Evolutionary conservation across 2,329 filamentous ascomycete genomes (phyloP).

Genomic region (Colletotrichum siamense): DNA sequence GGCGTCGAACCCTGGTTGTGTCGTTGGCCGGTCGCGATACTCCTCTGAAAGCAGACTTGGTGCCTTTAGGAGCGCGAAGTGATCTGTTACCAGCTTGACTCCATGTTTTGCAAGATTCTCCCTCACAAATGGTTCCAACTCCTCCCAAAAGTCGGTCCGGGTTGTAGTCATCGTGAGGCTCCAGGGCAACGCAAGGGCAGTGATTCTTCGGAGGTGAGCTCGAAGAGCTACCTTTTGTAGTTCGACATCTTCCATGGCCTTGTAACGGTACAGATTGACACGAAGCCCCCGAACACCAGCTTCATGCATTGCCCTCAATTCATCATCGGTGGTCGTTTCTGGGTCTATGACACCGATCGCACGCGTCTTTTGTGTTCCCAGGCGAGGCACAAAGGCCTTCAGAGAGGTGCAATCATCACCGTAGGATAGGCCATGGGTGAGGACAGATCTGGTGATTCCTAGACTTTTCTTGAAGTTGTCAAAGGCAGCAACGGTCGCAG

Average conservation of each 20-base stretch:
- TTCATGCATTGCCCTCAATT: constrained; percentile 28
- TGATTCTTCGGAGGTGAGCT: constrained; percentile 30
- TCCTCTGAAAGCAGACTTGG: constrained; percentile 33
- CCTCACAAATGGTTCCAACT: constrained; percentile 27
- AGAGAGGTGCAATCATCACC: constrained; percentile 39
- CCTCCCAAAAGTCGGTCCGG: constrained; percentile 34
- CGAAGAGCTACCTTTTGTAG: constrained; percentile 34
- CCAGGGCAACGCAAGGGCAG: constrained; percentile 27
- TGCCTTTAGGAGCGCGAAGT: constrained; percentile 40
- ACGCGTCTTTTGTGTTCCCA: constrained; percentile 29
- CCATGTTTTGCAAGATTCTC: constrained; percentile 23
- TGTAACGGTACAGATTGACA: constrained; percentile 39
- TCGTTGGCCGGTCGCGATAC: constrained; percentile 25
- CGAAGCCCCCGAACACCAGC: constrained; percentile 37
- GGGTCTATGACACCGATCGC: constrained; percentile 37
- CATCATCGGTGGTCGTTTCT: constrained; percentile 23
- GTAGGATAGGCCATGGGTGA: constrained; percentile 41
- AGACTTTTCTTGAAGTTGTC: constrained; percentile 20
- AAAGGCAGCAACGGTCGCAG: constrained; percentile 13
- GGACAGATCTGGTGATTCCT: constrained; percentile 37
- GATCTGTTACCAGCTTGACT: constrained; percentile 38
- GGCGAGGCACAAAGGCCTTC: constrained; percentile 32
- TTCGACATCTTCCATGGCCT: constrained; percentile 40
- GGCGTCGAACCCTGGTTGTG: constrained; percentile 33
- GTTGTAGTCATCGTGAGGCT: constrained; percentile 36